A percentile compares a stretch with the other conserved stretches of the same genome.
Conservation (phyloP, 306 rosid species). For the Fragaria nilgerrensis region DNA sequence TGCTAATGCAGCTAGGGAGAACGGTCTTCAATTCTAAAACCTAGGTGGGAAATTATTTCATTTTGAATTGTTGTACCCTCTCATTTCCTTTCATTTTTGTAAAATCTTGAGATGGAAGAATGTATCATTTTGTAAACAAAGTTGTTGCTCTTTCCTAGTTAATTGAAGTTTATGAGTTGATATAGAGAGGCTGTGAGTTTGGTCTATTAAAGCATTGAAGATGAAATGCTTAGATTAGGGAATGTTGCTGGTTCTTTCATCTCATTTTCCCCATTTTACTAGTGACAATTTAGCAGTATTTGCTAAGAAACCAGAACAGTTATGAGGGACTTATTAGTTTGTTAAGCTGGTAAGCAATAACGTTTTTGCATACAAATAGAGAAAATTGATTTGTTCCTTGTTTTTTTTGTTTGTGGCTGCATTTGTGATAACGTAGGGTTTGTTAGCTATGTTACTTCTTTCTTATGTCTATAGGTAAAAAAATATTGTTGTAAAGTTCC, state of each 20-base stretch:
- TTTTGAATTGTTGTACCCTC: not conserved
- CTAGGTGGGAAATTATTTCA: not conserved
- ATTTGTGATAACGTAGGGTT: not conserved
- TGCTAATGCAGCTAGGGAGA: slow-evolving; percentile 84
- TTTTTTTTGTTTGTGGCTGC: not conserved
- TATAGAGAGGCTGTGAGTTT: not conserved
- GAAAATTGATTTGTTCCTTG: not conserved
- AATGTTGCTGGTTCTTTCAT: not conserved
- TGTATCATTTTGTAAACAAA: slow-evolving; percentile 11
- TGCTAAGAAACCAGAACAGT: not conserved
- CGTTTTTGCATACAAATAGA: not conserved
- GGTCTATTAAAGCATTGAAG: not conserved
- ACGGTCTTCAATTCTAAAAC: slow-evolving; percentile 76
- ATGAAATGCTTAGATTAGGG: not conserved
- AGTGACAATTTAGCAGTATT: not conserved
- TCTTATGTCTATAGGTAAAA: not conserved
- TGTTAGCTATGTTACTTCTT: not conserved
- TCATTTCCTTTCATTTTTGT: not conserved
- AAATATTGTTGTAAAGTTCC: not conserved
- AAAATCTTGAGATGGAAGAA: slow-evolving; percentile 4
- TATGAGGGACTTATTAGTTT: not conserved
- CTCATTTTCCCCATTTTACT: not conserved
- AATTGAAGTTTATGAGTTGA: not conserved
- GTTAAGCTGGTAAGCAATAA: not conserved
- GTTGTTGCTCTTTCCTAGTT: slow-evolving; percentile 12